These are phyloP conservation scores for Xenoacremonium recifei DNA, from an alignment of 2,329 filamentous ascomycete species.

Conservation along the genomic window DNA sequence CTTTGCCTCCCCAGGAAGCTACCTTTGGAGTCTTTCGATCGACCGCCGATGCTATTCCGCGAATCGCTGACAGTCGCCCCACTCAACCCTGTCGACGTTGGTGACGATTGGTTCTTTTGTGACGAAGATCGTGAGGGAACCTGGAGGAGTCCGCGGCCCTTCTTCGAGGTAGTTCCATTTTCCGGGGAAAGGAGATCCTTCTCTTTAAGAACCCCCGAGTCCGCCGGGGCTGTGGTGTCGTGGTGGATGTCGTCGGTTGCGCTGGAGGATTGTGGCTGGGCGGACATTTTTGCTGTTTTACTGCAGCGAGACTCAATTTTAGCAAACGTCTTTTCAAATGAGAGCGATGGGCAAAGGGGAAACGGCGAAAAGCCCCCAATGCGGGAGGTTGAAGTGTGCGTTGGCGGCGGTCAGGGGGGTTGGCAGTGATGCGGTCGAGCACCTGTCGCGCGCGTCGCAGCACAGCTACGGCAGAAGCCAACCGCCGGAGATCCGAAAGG, in stretches of 20 bases:
- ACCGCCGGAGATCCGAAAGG: background rate
- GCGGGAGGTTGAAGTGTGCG: background rate
- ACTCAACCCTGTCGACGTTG: conserved; percentile 59
- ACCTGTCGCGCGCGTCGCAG: too few relatives aligned
- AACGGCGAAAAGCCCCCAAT: background rate
- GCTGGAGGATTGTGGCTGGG: conserved; percentile 26
- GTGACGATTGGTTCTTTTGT: conserved; percentile 56
- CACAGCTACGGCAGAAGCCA: background rate
- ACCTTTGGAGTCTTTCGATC: conserved; percentile 64
- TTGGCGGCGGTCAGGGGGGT: background rate
- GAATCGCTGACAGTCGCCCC: conserved; percentile 59
- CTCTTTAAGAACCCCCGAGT: conserved; percentile 42
- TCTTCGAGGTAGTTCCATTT: conserved; percentile 44
- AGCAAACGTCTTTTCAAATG: too few relatives aligned
- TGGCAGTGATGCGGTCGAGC: background rate
- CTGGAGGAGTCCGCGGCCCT: conserved; percentile 52
- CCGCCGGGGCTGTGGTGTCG: conserved; percentile 30
- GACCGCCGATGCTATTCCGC: conserved; percentile 60
- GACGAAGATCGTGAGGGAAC: conserved; percentile 64
- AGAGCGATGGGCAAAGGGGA: background rate
- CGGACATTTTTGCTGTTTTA: conserved; percentile 32
- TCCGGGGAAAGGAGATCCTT: conserved; percentile 41
- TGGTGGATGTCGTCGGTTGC: conserved; percentile 30
- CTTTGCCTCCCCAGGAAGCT: conserved; percentile 62
- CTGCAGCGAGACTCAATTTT: too few relatives aligned